Evolutionary conservation across 257 asterid species (phyloP), one percentile per base, ranked within the genome.

Genomic region (Penstemon newberryi): DNA sequence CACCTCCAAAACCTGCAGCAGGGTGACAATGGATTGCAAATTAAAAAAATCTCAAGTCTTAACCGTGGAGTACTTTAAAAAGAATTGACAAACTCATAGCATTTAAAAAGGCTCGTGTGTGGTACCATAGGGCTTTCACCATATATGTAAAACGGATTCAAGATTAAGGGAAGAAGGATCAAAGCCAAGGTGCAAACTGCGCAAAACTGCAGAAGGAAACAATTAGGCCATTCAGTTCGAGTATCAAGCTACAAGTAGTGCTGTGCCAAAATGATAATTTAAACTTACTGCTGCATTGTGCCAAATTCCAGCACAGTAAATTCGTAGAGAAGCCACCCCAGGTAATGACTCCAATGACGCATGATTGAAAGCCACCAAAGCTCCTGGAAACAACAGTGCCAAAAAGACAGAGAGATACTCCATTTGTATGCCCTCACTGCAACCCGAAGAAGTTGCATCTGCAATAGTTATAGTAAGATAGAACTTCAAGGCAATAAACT

Each of bases 241-340:
- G 59, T 40, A 70, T 47, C 75, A 75, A 72, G 77, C 66, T 56
- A 51, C 56, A 39, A 47, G 53, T 56, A 60, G 33, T 43, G 15
- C 67, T 12, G 46, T 6, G 33, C 33, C 33, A 25, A 25, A 25
- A 25, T 53, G 69, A 53, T 59, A 56, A 42, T 25, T 38, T 42
- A 51, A 61, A 77, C 95, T 63, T 80, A 87, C 98, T 53, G 78
- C 87, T 5, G 96, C 98, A 76, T 90, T 92, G 82, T 92, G 98
- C 97, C 96, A 89, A 83, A 90, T 78, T 53, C 98, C 98, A 71
- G 98, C 98, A 79, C 91, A 89, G 73, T 92, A 88, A 78, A 89
- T 82, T 39, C 96, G 98, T 33, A 92, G 96, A 65, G 91, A 70
- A 80, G 97, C 83, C 60, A 65, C 61, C 41, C 78, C 68, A 42